These are phyloP conservation scores for Heracleum sosnowskyi DNA, from an alignment of 129 eudicot species.

Conservation along the genomic window DNA sequence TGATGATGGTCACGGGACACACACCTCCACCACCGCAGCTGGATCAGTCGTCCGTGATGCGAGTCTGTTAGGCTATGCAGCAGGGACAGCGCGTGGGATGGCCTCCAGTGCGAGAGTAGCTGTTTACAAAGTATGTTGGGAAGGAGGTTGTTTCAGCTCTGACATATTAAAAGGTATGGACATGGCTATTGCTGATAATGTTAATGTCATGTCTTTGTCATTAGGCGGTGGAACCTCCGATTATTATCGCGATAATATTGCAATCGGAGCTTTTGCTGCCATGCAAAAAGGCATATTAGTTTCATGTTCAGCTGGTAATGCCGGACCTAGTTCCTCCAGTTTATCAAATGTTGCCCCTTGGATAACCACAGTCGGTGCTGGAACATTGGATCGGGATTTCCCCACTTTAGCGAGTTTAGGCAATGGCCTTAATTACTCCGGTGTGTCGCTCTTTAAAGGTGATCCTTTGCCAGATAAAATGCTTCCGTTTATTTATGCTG, in stretches of 20 bases:
- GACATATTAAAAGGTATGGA: constrained; percentile 16
- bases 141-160: constrained; percentile 9
- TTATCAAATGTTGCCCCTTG: constrained; percentile 85
- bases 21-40: constrained; percentile 18
- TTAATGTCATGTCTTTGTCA: constrained; percentile 64
- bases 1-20: constrained; percentile 16
- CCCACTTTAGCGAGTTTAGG: constrained; percentile 89
- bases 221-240: constrained; percentile 90
- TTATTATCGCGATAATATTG: constrained; percentile 74
- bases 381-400: constrained; percentile 83
- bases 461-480: constrained; percentile 35
- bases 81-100: constrained; percentile 12
- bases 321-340: constrained; percentile 79
- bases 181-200: constrained; percentile 25
- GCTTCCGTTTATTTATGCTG: constrained; percentile 78
- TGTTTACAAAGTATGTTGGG: constrained; percentile 19
- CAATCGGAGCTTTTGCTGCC: constrained; percentile 85
- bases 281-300: constrained; percentile 85
- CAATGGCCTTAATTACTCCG: constrained; percentile 58
- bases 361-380: constrained; percentile 97
- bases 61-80: not conserved
- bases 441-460: constrained; percentile 72
- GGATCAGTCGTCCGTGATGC: constrained; percentile 7
- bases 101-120: constrained; percentile 14
- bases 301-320: constrained; percentile 90